Evolutionary conservation across 768 basidiomycete species (phyloP), one percentile per base, ranked within the genome.

Genomic region (Psilocybe azurescens): DNA sequence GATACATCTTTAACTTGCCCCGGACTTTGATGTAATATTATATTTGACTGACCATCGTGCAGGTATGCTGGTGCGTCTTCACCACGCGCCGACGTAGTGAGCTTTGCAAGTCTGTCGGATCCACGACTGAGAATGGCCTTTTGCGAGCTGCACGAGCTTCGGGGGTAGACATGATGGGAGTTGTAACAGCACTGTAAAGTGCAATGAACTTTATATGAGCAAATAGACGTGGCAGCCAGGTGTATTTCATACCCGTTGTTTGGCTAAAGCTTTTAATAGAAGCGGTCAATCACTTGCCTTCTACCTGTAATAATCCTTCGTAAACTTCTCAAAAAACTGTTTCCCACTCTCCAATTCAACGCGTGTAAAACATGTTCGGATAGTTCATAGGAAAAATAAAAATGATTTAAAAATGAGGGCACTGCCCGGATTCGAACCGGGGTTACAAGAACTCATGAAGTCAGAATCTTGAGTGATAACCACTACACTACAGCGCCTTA

Each of bases 101-200:
- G 83, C 69, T 88, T 93, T 32, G 90, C 88, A 47, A 94, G 86
- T 57, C 92, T 85, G 79, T 93, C 90, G 30, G 79, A 79, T 13
- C 90, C 87, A 56, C 90, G 81, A 64, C 80, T 81, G 20, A 93
- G 83, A 60, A 94, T 93, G 38, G 92, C 92, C 75, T 84, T 89
- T 87, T 78, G 48, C 92, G 83, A 9, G 92, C 92, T 73, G 91
- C 90, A 67, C 88, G 86, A 61, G 87, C 84, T 75, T 88, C 77
- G 56, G 41, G 41, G 41, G 89, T 81, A 68, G 85, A 67, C 72
- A 72, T 68, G 24, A 28, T 24, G 24, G 2, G 24, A 24, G 24
- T 24, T 24, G 2, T 24, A 24, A 24, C 24, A 24, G 24, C 24
- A 24, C 24, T 24, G 2, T 24, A 24, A 24, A 24, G 24, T 24